Evolutionary conservation across 106 monocot genomes (phyloP).

Genomic region (Apostasia shenzhenica): DNA sequence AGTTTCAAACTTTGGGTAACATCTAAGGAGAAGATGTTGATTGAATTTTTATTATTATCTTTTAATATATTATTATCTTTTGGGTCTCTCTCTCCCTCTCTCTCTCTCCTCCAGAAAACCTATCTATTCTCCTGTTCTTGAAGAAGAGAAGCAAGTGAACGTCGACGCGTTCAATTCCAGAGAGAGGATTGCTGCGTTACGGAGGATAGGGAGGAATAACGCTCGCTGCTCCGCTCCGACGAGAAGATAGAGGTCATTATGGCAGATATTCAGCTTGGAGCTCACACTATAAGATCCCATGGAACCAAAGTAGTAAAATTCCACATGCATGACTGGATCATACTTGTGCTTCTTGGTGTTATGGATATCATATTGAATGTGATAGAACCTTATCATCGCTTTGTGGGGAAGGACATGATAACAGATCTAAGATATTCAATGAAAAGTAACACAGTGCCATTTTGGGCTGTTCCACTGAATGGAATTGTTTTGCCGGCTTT

Average conservation of each 20-base stretch:
- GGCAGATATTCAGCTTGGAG: slow-evolving; percentile 1
- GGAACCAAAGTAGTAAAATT: slow-evolving; percentile 3
- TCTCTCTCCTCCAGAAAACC: too few species aligned
- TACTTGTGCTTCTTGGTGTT: slow-evolving; percentile 6
- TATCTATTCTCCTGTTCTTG: too few species aligned
- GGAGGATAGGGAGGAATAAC: too few species aligned
- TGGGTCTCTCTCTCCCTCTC: too few species aligned
- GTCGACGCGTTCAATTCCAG: too few species aligned
- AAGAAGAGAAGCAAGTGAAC: too few species aligned
- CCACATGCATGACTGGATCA: slow-evolving; percentile 13
- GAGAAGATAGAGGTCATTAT: neutral
- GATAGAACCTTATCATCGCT: slow-evolving; percentile 8
- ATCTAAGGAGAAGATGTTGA: too few species aligned
- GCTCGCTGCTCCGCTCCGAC: too few species aligned
- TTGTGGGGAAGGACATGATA: slow-evolving; percentile 12
- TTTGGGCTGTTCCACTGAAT: slow-evolving; percentile 41
- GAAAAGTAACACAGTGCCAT: slow-evolving; percentile 36
- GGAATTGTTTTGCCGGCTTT: slow-evolving; percentile 2
- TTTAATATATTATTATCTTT: too few species aligned
- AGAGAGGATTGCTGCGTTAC: too few species aligned
- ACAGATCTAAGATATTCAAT: slow-evolving; percentile 28
- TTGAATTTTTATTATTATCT: too few species aligned
- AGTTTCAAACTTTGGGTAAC: too few species aligned
- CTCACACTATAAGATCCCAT: slow-evolving; percentile 7
- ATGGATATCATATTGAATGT: slow-evolving; percentile 4